Evolutionary conservation across 2,329 filamentous ascomycete species (phyloP).

Genomic region (Colletotrichum sp.): DNA sequence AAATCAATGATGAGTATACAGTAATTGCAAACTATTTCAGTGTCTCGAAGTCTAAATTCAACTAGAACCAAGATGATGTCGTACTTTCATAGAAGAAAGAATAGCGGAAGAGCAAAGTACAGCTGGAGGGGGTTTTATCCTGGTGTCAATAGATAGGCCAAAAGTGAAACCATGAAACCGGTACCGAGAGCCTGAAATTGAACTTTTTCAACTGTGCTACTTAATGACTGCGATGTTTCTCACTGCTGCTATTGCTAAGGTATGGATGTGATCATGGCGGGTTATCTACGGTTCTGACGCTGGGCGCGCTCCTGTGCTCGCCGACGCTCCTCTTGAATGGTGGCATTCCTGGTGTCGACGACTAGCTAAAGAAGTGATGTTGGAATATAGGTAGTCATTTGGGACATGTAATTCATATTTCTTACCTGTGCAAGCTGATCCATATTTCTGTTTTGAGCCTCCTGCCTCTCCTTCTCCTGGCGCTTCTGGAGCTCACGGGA

Average conservation of each 20-base stretch:
- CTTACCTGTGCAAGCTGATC: background rate
- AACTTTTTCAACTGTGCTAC: accelerated
- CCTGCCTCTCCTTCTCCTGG: background rate
- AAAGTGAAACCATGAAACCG: background rate
- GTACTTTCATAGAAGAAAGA: background rate
- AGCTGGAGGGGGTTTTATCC: background rate
- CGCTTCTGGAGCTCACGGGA: background rate
- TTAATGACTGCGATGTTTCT: background rate
- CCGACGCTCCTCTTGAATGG: background rate
- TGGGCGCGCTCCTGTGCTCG: background rate
- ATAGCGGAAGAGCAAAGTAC: background rate
- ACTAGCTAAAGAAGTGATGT: background rate
- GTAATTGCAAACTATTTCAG: background rate
- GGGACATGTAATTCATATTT: background rate
- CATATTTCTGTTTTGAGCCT: background rate
- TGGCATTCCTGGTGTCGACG: background rate
- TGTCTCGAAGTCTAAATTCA: background rate
- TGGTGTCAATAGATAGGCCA: background rate
- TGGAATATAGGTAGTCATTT: background rate
- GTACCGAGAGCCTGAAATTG: accelerated
- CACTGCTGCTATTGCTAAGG: background rate
- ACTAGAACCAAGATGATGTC: background rate
- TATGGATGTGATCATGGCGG: background rate
- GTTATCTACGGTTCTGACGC: background rate
- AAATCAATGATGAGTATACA: background rate